phyloP scores from a whole-genome alignment of 2,329 filamentous ascomycete genomes.

The Stagonosporopsis tanaceti region DNA sequence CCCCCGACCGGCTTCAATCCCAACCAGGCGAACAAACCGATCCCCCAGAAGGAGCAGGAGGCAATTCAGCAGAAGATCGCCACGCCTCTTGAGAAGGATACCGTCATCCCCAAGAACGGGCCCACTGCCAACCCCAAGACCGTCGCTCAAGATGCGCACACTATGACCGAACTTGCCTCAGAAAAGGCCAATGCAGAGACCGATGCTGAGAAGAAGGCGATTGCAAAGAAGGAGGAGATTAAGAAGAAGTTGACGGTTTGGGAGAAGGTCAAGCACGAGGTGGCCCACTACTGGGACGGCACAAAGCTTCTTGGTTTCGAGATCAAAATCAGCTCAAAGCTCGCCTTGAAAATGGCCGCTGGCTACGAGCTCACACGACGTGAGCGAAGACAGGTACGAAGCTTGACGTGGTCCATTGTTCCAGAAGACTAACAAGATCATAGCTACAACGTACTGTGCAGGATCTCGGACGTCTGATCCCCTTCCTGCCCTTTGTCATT shows the following conservation, averaged over 20 bases:
- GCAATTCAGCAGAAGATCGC: conserved; percentile 33
- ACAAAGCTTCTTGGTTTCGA: conserved; percentile 94
- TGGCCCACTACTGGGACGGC: conserved; percentile 96
- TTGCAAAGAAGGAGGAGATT: conserved; percentile 69
- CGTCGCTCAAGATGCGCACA: conserved; percentile 55
- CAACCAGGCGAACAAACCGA: conserved; percentile 86
- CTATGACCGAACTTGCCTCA: conserved; percentile 69
- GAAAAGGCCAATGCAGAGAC: conserved; percentile 63
- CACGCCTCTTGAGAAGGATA: conserved; percentile 36
- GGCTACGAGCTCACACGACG: conserved; percentile 95
- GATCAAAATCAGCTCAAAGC: conserved; percentile 87
- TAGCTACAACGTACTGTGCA: conserved; percentile 88
- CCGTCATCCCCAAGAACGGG: conserved; percentile 47
- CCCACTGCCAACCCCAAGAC: conserved; percentile 58
- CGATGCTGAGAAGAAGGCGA: conserved; percentile 62
- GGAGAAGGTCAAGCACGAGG: conserved; percentile 95
- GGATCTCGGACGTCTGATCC: conserved; percentile 89
- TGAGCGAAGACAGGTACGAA: conserved; percentile 79
- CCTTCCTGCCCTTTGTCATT: conserved; percentile 96
- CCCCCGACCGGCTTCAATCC: conserved; percentile 91
- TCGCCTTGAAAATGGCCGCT: conserved; percentile 96
- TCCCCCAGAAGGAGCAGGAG: conserved; percentile 64
- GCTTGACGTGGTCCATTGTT: not conserved
- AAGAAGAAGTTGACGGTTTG: conserved; percentile 86
- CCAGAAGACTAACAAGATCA: conserved; percentile 20